These are phyloP conservation scores for Leishmania lainsoni DNA, from an alignment of 208 protist genomes.

Conservation along the genomic window DNA sequence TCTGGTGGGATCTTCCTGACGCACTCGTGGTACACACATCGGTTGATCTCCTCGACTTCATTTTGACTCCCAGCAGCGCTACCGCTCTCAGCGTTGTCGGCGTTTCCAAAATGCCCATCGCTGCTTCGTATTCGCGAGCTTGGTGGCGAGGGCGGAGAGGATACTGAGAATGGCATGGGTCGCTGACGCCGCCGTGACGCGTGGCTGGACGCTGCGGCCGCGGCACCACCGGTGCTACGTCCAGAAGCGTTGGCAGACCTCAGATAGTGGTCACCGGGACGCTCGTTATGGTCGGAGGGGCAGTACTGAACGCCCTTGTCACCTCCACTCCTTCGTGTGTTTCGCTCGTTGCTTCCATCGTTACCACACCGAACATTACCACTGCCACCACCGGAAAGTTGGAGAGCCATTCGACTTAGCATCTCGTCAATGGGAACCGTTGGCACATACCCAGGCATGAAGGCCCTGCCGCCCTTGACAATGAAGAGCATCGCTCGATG, in stretches of 20 bases:
- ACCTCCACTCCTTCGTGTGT: neutral
- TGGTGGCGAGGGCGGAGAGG: neutral
- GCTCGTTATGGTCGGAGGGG: neutral
- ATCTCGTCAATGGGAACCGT: slow-evolving; percentile 53
- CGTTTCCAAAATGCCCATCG: neutral
- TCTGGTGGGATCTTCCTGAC: slow-evolving; percentile 26
- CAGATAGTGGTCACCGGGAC: no score
- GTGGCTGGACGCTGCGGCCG: neutral
- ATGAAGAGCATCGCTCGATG: slow-evolving; percentile 58
- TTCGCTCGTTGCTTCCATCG: neutral
- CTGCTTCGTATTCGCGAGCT: neutral
- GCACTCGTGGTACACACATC: slow-evolving; percentile 29
- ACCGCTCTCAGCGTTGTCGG: slow-evolving; percentile 3
- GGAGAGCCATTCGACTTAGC: slow-evolving; percentile 38
- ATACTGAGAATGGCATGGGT: neutral
- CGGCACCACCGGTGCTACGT: no score
- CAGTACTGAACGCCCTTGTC: neutral
- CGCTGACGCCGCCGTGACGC: neutral
- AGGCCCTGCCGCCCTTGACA: slow-evolving; percentile 48
- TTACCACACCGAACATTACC: neutral
- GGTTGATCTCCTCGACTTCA: slow-evolving; percentile 19
- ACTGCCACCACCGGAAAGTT: neutral
- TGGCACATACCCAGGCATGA: slow-evolving; percentile 63
- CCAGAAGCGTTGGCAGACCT: no score
- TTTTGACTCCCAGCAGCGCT: neutral